phyloP scores from a whole-genome alignment of 1,284 basidiomycete genomes.

The Albatrellus sp. region DNA sequence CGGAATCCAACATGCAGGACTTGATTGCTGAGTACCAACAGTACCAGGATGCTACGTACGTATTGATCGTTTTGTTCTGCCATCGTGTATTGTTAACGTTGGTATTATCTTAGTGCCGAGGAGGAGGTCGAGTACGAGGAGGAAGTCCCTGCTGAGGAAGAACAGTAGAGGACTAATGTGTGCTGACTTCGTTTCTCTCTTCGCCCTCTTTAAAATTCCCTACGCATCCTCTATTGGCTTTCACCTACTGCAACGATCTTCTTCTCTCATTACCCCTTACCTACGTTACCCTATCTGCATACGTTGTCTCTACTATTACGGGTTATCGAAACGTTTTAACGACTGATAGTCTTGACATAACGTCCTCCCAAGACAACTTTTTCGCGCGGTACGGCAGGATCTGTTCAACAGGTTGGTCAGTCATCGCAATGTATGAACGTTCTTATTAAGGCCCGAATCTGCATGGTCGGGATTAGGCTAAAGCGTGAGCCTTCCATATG shows the following conservation, averaged over 20 bases:
- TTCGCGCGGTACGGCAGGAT: too few relatives aligned
- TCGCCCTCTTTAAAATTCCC: constrained; percentile 10
- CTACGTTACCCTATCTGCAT: constrained; percentile 10
- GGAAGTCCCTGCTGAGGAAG: constrained; percentile 47
- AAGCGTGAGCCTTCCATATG: too few relatives aligned
- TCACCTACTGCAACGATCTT: constrained; percentile 1
- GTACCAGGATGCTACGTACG: constrained; percentile 90
- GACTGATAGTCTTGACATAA: constrained; percentile 6
- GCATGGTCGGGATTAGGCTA: too few relatives aligned
- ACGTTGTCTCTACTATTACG: constrained; percentile 5
- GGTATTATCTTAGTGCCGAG: constrained; percentile 37
- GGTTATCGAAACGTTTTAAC: constrained; percentile 8
- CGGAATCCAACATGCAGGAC: constrained; percentile 95
- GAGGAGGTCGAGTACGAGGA: constrained; percentile 79
- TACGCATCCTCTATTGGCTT: constrained; percentile 10
- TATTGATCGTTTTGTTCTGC: constrained; percentile 11
- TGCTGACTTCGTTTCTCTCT: constrained; percentile 3
- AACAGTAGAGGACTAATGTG: constrained; percentile 22
- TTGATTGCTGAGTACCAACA: constrained; percentile 91
- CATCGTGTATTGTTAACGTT: background rate
- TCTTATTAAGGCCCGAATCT: too few relatives aligned
- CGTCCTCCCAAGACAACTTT: constrained; percentile 3
- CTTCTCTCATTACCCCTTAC: constrained; percentile 7
- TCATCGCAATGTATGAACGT: too few relatives aligned
- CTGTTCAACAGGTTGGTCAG: too few relatives aligned